Evolutionary conservation across 2,329 filamentous ascomycete species (phyloP).

Genomic region (Sporothrix humicola): DNA sequence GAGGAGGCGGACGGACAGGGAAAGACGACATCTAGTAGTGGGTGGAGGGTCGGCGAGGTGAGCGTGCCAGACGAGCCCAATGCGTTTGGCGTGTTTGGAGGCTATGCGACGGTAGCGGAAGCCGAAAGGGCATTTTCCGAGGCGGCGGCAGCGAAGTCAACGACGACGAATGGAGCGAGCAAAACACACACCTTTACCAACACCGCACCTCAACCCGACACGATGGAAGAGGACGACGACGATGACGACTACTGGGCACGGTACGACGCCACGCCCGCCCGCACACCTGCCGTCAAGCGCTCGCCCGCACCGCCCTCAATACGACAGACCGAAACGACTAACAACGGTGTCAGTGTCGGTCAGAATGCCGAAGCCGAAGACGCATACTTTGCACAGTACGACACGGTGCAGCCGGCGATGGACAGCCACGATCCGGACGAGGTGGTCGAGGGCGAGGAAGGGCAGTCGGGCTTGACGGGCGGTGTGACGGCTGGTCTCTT

Average conservation of each 20-base stretch:
- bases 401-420: conserved; percentile 78
- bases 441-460: conserved; percentile 46
- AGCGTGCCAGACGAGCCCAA: conserved; percentile 62
- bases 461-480: conserved; percentile 42
- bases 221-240: conserved; percentile 61
- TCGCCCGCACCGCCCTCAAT: conserved; percentile 62
- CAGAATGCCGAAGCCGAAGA: conserved; percentile 60
- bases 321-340: conserved; percentile 33
- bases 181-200: conserved; percentile 54
- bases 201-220: conserved; percentile 30
- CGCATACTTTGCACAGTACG: conserved; percentile 78
- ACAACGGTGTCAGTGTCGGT: conserved; percentile 35
- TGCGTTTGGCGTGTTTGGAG: conserved; percentile 61
- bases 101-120: conserved; percentile 58
- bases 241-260: conserved; percentile 82
- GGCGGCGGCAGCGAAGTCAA: not conserved
- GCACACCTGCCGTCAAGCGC: conserved; percentile 65
- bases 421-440: conserved; percentile 83
- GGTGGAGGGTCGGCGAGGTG: conserved; percentile 76
- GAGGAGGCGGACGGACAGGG: conserved; percentile 66
- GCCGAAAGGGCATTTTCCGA: conserved; percentile 63
- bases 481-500: not conserved
- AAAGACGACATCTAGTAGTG: conserved; percentile 53
- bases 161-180: not conserved
- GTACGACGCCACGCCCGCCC: conserved; percentile 67